Conservation (phyloP, 768 basidiomycete genomes). For the Serendipita sp. region DNA sequence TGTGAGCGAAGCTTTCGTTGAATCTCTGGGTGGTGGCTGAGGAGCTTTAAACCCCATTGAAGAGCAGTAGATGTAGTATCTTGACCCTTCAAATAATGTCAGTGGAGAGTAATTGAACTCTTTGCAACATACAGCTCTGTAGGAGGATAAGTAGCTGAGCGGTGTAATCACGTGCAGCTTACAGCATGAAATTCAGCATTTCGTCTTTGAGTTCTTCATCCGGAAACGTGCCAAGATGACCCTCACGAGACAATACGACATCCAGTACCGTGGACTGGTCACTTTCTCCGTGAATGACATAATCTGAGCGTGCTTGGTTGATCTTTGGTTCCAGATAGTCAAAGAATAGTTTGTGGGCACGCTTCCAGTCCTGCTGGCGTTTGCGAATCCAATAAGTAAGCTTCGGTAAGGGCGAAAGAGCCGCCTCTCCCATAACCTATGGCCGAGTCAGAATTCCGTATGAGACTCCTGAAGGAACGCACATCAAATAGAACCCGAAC, state of each 20-base stretch:
- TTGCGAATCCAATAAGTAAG: background rate
- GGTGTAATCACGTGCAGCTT: background rate
- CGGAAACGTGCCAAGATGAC: background rate
- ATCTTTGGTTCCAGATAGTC: background rate
- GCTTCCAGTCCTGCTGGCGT: background rate
- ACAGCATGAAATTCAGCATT: constrained; percentile 4
- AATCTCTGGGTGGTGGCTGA: background rate
- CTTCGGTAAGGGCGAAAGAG: background rate
- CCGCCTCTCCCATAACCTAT: constrained; percentile 1
- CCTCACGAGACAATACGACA: background rate
- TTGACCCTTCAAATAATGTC: background rate
- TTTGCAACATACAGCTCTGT: background rate
- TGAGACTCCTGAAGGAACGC: background rate
- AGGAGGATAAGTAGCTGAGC: background rate
- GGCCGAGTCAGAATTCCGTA: background rate
- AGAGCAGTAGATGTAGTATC: constrained; percentile 1
- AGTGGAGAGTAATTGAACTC: background rate
- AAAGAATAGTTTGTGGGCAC: constrained; percentile 4
- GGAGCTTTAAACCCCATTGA: constrained; percentile 2
- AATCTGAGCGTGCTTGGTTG: background rate
- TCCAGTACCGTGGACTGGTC: background rate
- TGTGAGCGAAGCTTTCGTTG: background rate
- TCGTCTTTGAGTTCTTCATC: constrained; percentile 5
- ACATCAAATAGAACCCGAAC: constrained; percentile 4
- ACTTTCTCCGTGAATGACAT: background rate